Conservation (phyloP, 2,329 filamentous ascomycete genomes). For the Curvularia spicifera region DNA sequence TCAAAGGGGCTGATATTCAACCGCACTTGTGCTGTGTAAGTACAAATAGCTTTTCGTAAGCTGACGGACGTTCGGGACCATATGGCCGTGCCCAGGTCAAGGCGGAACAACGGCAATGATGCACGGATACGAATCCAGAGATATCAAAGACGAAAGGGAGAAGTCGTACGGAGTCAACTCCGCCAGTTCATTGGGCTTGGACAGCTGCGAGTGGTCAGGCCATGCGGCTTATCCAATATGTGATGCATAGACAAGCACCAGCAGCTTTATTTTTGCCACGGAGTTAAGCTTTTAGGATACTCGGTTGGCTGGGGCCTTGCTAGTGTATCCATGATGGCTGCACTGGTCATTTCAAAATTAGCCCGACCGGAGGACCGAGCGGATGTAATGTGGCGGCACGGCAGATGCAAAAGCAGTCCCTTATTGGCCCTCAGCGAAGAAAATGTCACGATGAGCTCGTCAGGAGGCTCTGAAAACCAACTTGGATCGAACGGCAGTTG, state of each 20-base stretch:
- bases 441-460: neutral
- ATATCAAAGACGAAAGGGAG: neutral
- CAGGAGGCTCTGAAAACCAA: neutral
- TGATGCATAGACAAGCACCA: neutral
- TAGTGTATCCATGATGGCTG: slow-evolving; percentile 3
- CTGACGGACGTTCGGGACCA: neutral
- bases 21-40: neutral
- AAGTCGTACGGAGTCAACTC: neutral
- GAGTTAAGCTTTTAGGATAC: neutral
- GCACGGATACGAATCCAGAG: neutral
- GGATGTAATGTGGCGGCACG: slow-evolving; percentile 4
- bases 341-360: neutral
- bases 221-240: neutral
- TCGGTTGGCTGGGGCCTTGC: neutral
- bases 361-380: neutral
- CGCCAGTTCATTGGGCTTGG: neutral
- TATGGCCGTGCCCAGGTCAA: neutral
- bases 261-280: neutral
- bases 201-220: neutral
- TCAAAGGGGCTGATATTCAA: neutral
- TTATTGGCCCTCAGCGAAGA: neutral
- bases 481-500: neutral
- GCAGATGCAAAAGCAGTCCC: slow-evolving; percentile 5
- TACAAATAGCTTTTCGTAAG: neutral
- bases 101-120: slow-evolving; percentile 2